Base-by-base conservation (phyloP, 78 protist species). In the Dictyostelium discoideum region DNA sequence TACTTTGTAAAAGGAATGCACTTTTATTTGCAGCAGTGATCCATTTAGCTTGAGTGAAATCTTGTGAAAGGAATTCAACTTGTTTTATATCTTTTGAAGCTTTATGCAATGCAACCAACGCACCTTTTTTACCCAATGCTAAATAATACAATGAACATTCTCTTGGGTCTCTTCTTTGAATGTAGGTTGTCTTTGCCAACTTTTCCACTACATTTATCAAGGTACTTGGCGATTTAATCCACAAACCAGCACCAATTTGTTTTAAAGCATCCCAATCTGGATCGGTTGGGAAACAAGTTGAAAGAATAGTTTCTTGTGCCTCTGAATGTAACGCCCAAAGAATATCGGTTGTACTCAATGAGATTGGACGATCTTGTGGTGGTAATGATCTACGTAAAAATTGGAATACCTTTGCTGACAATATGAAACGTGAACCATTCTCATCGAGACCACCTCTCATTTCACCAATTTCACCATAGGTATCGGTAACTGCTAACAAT, bases 361-460 rank as follows among this genome's bases (percentile, higher is more conserved):
- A 85, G 0, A 50, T 46, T 13, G 87, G 87, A 32, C 92, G 83
- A 22, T 93, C 96, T 77, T 32, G 39, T 40, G 94, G 94, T 50
- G 26, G 24, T 11, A 89, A 14, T 32, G 94, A 89, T 24, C 79
- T 48, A 14, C 82, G 20, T 3, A 84, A 37, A 67, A 85, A 93
- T 37, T 86, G 93, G 86, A 85, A 93, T 6, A 93, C 87, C 18
- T 93, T 93, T 2, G 85, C 92, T 14, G 63, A n/a, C 13, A 93
- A 39, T 11, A 93, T 74, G 77, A 93, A 93, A 78, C 92, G 86
- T 37, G 86, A 80, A 1, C 93, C 87, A 73, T 87, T 86, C 26
- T 93, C 96, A 73, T 93, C 96, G 0, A 93, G 44, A 32, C 96
- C 96, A 14, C 87, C 92, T 39, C 85, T 76, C 90, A 93, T 72